Base-by-base conservation (phyloP, 768 basidiomycete species). In the Heimioporus sp. region DNA sequence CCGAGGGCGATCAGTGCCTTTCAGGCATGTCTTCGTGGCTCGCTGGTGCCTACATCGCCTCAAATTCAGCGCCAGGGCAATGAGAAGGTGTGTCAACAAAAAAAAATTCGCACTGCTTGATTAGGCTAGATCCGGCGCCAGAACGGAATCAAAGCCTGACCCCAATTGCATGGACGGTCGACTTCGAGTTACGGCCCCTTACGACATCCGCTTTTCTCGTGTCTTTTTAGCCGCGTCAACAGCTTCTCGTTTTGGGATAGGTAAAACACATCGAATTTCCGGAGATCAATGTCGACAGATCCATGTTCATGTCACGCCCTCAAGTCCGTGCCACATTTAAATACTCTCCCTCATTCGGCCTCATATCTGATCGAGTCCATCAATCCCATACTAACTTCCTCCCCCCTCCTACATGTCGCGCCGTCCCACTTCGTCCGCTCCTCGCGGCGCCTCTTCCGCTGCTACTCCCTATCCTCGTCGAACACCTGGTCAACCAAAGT, bases 401-500 rank as follows among this genome's bases (percentile, higher is more conserved):
- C 60, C 55, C 54, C 31, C 35, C 43, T n/a, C 43, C 13, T 53
- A 11, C 66, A 88, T 88, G 86, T 83, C 86, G 37, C 83, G 85
- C 40, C 72, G 81, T 65, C 71, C 74, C 36, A 67, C 77, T 36
- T 67, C 77, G 5, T 71, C 74, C 46, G 54, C 69, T 0, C 54
- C 67, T 13, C 63, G 71, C n/a, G 47, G 53, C 43, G 24, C 65
- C 2, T 55, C 68, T 4, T 53, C 68, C 38, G 43, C 72, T 50
- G 60, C 48, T 41, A 55, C 70, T 24, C 67, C 72, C 5, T 71
- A 70, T 37, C 59, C 76, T 30, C 81, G 83, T 36, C 77, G 83
- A 19, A 68, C 80, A 9, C 60, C 77, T 5, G 77, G 76, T n/a
- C 80, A 85, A 51, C 81, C 87, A 49, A 90, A 90, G 66, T 88